A percentile compares a stretch with the other conserved stretches of the same genome.
Conservation (phyloP, 1,139 yeast species). For the Nakaseomyces nivariensis region DNA sequence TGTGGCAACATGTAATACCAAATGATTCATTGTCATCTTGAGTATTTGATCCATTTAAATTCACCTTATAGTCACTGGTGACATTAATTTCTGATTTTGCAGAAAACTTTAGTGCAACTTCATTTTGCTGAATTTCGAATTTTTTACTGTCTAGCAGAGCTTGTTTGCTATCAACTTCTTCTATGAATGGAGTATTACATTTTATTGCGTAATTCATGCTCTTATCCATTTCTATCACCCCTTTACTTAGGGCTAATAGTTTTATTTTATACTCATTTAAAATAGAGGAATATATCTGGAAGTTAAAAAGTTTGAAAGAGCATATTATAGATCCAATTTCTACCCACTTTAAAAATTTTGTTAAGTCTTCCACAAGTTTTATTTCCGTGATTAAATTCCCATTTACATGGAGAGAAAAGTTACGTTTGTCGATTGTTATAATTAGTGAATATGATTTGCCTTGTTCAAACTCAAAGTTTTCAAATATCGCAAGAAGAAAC, state of each 20-base stretch:
- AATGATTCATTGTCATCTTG: not conserved
- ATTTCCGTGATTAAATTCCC: conserved; percentile 11
- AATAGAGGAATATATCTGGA: not conserved
- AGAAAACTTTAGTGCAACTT: not conserved
- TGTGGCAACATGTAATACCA: not conserved
- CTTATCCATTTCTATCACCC: not conserved
- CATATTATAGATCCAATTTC: not conserved
- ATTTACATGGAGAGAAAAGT: conserved; percentile 15
- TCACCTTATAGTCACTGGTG: not conserved
- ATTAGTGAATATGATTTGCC: conserved; percentile 4
- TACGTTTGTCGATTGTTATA: not conserved
- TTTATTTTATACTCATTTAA: not conserved
- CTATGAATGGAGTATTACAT: not conserved
- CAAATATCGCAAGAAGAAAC: conserved; percentile 21
- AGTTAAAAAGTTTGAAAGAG: not conserved
- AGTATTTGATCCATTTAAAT: not conserved
- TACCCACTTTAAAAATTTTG: not conserved
- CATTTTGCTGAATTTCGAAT: not conserved
- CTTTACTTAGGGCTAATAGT: not conserved
- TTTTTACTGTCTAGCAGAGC: not conserved
- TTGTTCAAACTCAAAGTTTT: conserved; percentile 20
- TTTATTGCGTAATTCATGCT: not conserved
- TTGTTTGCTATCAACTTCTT: not conserved
- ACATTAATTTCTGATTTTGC: not conserved
- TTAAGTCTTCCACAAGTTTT: not conserved